phyloP scores from a whole-genome alignment of 495 filamentous ascomycete species.

The Penicillium arizonense region DNA sequence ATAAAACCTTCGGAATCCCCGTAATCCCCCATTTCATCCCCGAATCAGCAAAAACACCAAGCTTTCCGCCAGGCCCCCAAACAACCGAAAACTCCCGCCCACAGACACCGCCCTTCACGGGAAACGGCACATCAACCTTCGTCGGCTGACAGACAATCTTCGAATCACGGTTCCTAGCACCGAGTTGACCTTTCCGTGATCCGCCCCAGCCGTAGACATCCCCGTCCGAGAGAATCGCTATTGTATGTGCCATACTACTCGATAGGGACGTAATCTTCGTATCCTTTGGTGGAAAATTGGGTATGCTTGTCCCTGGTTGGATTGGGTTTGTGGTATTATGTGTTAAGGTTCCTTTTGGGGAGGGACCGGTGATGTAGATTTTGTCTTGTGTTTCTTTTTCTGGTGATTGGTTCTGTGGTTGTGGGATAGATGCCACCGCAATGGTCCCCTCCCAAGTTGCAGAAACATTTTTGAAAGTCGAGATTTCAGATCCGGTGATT shows the following conservation, averaged over 20 bases:
- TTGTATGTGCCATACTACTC: slow-evolving; percentile 74
- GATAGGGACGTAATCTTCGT: slow-evolving; percentile 55
- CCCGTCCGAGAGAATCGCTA: slow-evolving; percentile 70
- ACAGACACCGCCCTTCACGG: slow-evolving; percentile 58
- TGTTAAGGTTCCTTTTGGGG: slow-evolving; percentile 69
- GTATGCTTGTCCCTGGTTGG: slow-evolving; percentile 31
- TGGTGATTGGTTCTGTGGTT: too few relatives aligned
- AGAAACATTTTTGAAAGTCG: slow-evolving; percentile 42
- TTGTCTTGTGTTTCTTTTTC: slow-evolving; percentile 16
- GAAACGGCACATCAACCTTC: slow-evolving; percentile 56
- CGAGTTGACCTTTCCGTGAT: slow-evolving; percentile 81
- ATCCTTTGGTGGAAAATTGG: slow-evolving; percentile 58
- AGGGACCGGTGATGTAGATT: slow-evolving; percentile 63
- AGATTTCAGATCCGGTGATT: slow-evolving; percentile 3
- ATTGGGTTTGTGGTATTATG: slow-evolving; percentile 9
- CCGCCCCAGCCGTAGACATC: slow-evolving; percentile 86
- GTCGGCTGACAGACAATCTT: slow-evolving; percentile 57
- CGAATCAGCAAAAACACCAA: slow-evolving; percentile 58
- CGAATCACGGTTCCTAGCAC: slow-evolving; percentile 34
- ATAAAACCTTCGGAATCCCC: slow-evolving; percentile 32
- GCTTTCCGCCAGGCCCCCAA: slow-evolving; percentile 44
- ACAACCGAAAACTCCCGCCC: slow-evolving; percentile 81
- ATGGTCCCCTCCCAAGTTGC: slow-evolving; percentile 77
- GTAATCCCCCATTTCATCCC: slow-evolving; percentile 64
- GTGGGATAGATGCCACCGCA: slow-evolving; percentile 39